These are phyloP conservation scores for Bertia moriformis DNA, from an alignment of 2,329 filamentous ascomycete species.

Conservation along the genomic window DNA sequence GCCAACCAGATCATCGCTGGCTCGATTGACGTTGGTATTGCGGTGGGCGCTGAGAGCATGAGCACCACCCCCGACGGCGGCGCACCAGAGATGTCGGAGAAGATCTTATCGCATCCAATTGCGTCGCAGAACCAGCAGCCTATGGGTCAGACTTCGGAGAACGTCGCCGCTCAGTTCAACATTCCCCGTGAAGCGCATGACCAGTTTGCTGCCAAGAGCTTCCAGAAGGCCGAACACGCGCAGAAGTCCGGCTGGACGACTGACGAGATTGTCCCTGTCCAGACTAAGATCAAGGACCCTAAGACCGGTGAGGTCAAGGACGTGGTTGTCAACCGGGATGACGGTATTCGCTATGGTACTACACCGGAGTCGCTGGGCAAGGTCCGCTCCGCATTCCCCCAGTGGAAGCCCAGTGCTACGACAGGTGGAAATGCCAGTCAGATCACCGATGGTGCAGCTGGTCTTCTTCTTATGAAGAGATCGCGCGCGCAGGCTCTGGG, in stretches of 20 bases:
- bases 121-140: constrained; percentile 52
- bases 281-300: constrained; percentile 48
- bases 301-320: constrained; percentile 53
- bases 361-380: constrained; percentile 53
- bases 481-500: constrained; percentile 52
- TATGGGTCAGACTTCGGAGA: constrained; percentile 67
- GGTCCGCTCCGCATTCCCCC: constrained; percentile 56
- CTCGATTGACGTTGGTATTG: constrained; percentile 54
- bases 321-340: constrained; percentile 50
- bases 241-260: constrained; percentile 64
- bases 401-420: constrained; percentile 46
- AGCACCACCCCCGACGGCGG: constrained; percentile 10
- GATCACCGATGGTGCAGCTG: constrained; percentile 60
- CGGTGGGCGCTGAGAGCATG: constrained; percentile 61
- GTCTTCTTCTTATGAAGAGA: constrained; percentile 57
- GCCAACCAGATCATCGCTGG: constrained; percentile 55
- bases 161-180: constrained; percentile 59
- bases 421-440: constrained; percentile 62
- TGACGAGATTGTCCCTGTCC: constrained; percentile 60
- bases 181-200: constrained; percentile 55
- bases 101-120: constrained; percentile 38
- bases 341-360: constrained; percentile 58
- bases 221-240: constrained; percentile 50
- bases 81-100: constrained; percentile 28
- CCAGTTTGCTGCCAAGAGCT: constrained; percentile 51